Percentiles rank a stretch among this genome's conserved stretches.
Conservation (phyloP, 2,329 filamentous ascomycete species). For the Pestalotiopsis sp. region DNA sequence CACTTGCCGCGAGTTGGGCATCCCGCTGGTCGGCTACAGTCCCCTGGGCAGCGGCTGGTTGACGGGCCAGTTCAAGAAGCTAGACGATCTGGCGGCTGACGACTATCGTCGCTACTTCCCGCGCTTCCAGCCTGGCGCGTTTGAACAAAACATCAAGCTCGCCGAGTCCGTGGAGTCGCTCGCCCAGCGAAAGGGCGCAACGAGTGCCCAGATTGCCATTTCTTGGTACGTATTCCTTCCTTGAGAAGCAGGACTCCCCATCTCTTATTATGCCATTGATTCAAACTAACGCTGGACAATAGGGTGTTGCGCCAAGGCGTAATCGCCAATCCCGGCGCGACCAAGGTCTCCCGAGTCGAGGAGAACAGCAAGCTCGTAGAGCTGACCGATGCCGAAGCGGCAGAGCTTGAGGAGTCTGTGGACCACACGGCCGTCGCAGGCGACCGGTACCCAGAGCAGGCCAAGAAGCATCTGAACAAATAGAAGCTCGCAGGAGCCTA, state of each 20-base stretch:
- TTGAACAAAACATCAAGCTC: slow-evolving; percentile 55
- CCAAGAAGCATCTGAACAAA: background rate
- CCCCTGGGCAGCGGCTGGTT: slow-evolving; percentile 53
- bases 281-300: no score
- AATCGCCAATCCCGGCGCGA: background rate
- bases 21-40: slow-evolving; percentile 60
- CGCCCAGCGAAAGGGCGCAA: slow-evolving; percentile 49
- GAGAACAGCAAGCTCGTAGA: slow-evolving; percentile 30
- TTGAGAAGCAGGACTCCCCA: no score
- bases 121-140: slow-evolving; percentile 53
- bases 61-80: slow-evolving; percentile 49
- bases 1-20: slow-evolving; percentile 50
- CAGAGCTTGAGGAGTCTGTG: slow-evolving; percentile 34
- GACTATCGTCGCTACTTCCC: slow-evolving; percentile 41
- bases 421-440: slow-evolving; percentile 32
- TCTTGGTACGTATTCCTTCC: no score
- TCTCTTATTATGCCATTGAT: no score
- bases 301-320: background rate
- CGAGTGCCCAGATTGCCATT: slow-evolving; percentile 55
- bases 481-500: background rate
- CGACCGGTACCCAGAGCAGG: slow-evolving; percentile 30
- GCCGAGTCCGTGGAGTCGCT: slow-evolving; percentile 49
- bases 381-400: slow-evolving; percentile 39
- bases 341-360: background rate
- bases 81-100: slow-evolving; percentile 46